A percentile compares a stretch with the other conserved stretches of the same genome.
Conservation (phyloP, 78 protist genomes). For the Dictyostelium discoideum region DNA sequence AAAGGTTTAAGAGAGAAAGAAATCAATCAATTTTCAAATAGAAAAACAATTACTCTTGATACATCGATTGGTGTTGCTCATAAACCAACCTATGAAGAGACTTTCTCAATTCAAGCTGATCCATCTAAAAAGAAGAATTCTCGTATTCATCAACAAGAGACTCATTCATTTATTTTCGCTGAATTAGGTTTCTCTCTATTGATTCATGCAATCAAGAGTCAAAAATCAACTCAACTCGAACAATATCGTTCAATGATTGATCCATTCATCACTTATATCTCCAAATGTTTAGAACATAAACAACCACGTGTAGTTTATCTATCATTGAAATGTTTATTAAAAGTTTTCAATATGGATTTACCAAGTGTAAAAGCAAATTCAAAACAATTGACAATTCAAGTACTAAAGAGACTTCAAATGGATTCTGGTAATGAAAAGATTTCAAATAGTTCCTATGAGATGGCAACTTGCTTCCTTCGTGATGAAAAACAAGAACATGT, state of each 20-base stretch:
- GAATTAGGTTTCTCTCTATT: slow-evolving; percentile 29
- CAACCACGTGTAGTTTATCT: slow-evolving; percentile 36
- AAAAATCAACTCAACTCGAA: neutral
- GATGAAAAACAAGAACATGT: slow-evolving; percentile 5
- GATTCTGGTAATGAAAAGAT: slow-evolving; percentile 42
- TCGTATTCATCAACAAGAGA: neutral
- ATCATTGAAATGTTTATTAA: slow-evolving; percentile 45
- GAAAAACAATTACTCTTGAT: neutral
- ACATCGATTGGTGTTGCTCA: neutral
- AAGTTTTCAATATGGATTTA: neutral
- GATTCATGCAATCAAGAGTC: neutral
- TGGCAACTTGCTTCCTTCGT: neutral
- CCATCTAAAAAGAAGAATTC: neutral
- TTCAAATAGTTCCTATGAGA: slow-evolving; percentile 10
- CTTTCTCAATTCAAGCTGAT: slow-evolving; percentile 44
- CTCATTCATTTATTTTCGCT: slow-evolving; percentile 8
- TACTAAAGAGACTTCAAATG: slow-evolving; percentile 16
- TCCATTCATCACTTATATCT: slow-evolving; percentile 38
- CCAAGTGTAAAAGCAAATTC: neutral
- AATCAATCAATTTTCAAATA: neutral
- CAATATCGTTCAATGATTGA: slow-evolving; percentile 41
- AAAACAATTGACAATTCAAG: neutral
- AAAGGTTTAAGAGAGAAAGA: slow-evolving; percentile 7
- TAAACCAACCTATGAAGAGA: slow-evolving; percentile 57
- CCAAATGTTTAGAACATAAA: slow-evolving; percentile 22